A percentile compares a stretch with the other conserved stretches of the same genome.
phyloP scores from a whole-genome alignment of 768 basidiomycete species.

The Lactifluus piperatus region DNA sequence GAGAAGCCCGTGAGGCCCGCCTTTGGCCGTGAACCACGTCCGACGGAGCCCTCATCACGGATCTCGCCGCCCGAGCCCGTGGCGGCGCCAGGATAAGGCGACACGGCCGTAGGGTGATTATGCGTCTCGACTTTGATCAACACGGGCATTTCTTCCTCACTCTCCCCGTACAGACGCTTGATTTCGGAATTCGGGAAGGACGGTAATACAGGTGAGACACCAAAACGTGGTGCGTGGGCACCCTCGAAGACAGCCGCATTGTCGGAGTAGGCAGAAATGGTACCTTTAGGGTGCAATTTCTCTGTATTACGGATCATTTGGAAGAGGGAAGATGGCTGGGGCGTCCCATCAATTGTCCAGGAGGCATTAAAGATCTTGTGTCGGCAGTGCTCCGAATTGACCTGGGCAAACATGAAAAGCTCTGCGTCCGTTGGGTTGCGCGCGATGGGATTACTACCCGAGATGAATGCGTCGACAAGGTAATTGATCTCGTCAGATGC shows the following conservation, averaged over 20 bases:
- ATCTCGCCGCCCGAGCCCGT: conserved; percentile 99
- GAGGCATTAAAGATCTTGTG: conserved; percentile 99
- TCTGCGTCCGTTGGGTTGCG: conserved; percentile 96
- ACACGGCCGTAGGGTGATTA: conserved; percentile 98
- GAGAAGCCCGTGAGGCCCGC: conserved; percentile 91
- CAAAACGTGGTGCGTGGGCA: conserved; percentile 64
- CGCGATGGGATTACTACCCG: conserved; percentile 54
- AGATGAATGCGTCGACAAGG: conserved; percentile 79
- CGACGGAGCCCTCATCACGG: conserved; percentile 94
- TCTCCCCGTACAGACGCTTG: conserved; percentile 39
- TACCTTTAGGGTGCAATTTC: conserved; percentile 59
- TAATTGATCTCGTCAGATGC: conserved; percentile 84
- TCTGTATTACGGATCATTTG: conserved; percentile 98
- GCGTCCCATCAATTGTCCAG: conserved; percentile 77
- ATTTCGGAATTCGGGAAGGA: conserved; percentile 20
- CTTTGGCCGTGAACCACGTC: conserved; percentile 92
- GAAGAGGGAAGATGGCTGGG: conserved; percentile 70
- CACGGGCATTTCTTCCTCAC: conserved; percentile 73
- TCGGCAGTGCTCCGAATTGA: conserved; percentile 99
- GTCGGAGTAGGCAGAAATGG: conserved; percentile 95
- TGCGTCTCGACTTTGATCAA: conserved; percentile 98
- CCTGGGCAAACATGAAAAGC: conserved; percentile 99
- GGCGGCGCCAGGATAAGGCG: conserved; percentile 96
- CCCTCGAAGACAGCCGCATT: conserved; percentile 95
- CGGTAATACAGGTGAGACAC: conserved; percentile 31